These are phyloP conservation scores for Diutina rugosa DNA, from an alignment of 1,139 yeast genomes.

Conservation along the genomic window DNA sequence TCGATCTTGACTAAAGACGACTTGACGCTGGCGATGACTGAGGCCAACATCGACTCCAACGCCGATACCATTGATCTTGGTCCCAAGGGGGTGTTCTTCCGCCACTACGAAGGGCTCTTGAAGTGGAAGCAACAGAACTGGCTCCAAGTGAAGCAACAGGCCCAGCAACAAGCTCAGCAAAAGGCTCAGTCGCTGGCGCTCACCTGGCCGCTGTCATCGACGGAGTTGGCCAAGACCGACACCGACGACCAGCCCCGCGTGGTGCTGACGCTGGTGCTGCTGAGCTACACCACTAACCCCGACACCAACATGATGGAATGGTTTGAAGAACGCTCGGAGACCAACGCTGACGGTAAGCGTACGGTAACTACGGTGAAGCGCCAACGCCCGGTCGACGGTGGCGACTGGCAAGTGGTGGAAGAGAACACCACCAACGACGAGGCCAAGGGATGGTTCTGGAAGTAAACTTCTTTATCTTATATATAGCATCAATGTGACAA, in stretches of 20 bases:
- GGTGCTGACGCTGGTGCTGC: neutral
- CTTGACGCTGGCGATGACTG: conserved; percentile 14
- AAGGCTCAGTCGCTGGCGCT: neutral
- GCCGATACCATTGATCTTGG: conserved; percentile 24
- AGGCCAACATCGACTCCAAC: conserved; percentile 6
- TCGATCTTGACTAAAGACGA: conserved; percentile 41
- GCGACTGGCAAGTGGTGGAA: neutral
- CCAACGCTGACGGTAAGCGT: neutral
- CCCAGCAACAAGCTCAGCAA: conserved; percentile 8
- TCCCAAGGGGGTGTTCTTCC: conserved; percentile 32
- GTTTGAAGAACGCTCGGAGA: neutral
- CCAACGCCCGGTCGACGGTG: neutral
- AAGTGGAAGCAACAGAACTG: conserved; percentile 43
- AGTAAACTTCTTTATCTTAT: neutral
- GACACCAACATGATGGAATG: conserved; percentile 1
- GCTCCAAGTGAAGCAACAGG: conserved; percentile 31
- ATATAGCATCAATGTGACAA: neutral
- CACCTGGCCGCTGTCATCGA: neutral
- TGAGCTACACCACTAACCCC: neutral
- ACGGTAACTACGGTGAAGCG: neutral
- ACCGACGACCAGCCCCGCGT: neutral
- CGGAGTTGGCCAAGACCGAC: neutral
- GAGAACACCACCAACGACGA: neutral
- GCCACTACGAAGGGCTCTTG: conserved; percentile 49
- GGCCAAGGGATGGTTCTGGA: neutral